Base-by-base conservation (phyloP, 495 filamentous ascomycete genomes). In the Trichocladium antarcticum region DNA sequence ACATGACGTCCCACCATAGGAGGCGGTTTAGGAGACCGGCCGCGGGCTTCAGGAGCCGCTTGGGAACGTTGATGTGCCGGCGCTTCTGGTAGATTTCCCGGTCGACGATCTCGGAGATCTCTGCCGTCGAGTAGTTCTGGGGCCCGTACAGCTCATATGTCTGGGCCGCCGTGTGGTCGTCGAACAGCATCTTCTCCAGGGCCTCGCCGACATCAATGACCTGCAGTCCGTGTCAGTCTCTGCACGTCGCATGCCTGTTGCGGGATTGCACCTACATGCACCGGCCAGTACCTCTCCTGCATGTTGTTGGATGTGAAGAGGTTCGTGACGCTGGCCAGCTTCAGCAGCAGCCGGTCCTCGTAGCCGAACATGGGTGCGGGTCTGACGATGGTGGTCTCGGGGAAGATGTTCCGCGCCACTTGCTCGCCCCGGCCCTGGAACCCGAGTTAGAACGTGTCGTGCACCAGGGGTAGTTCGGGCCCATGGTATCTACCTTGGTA, bases 71-170 rank as follows among this genome's bases (percentile, higher is more conserved):
- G 66, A 99, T 78, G 66, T 95, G 92, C 48, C 82, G 76, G 55
- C 89, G 82, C 59, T 81, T 76, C 75, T 93, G 95, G 74, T 81
- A 72, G 54, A 96, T 96, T 74, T 96, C 90, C 42, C 77, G 77
- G 72, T 95, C 89, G 34, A 97, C 89, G 48, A 97, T 61, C 58
- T 84, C 78, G 37, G 83, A 79, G 45, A 99, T 86, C 66, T 96
- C 87, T 38, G 77, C 81, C 54, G 83, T 88, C 27, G 84, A 85
- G 76, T 95, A 95, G 56, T 95, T 81, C 70, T 82, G 88, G 19
- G 93, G 90, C 7, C 92, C 92, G 65, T 88, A 94, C 14, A 99
- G 82, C 73, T 99, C 92, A 57, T 73, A 99, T 1, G 93, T 99
- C 69, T 97, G 82, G 9, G 80, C 78, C 22, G 84, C 87, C 12